Evolutionary conservation across 2,329 filamentous ascomycete species (phyloP), one percentile per base, ranked within the genome.

Genomic region (Chrysosporium queenslandicum): DNA sequence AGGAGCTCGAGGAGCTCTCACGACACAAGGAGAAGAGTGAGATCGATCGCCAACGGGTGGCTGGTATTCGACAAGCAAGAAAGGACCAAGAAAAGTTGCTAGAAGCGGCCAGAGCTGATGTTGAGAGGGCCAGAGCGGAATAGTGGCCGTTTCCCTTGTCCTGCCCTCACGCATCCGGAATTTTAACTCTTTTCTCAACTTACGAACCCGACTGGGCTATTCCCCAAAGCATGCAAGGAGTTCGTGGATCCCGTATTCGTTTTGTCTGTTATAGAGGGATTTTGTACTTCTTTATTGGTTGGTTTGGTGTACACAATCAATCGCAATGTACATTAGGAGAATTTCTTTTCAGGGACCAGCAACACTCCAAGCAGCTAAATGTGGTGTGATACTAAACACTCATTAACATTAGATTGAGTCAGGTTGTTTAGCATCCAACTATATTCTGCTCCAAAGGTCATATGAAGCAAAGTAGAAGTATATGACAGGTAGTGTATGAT

Each of bases 31-130:
- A 60, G 41, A 62, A 66, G 58, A 63, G 68, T 37, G 64, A 67
- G n/a, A 58, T 63, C 50, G 72, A 74, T 60, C 63, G 68, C 29
- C 55, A 62, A 55, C 63, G 67, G 20, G 66, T 72, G 45, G 61
- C 61, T 16, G 61, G 50, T 39, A 69, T 69, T 50, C 64, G 70
- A 9, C 70, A 74, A 58, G 66, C 65, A 30, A 70, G 70, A 61
- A 68, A 69, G 61, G 71, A 73, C 53, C 68, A 74, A 59, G 68
- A 72, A 61, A 64, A 65, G 32, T 68, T 74, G 61, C 58, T 74
- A 57, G 63, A 68, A 56, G 69, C 68, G 55, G 71, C 72, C 21
- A 66, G 67, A 55, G 70, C 69, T 55, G 70, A 72, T 55, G 65
- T 71, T 21, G 70, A 71, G 57, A 70, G 65, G 60, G 58, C 71